Percentiles rank a stretch among this genome's conserved stretches.
phyloP scores from a whole-genome alignment of 306 rosid species.

The Sicyos baderoa region DNA sequence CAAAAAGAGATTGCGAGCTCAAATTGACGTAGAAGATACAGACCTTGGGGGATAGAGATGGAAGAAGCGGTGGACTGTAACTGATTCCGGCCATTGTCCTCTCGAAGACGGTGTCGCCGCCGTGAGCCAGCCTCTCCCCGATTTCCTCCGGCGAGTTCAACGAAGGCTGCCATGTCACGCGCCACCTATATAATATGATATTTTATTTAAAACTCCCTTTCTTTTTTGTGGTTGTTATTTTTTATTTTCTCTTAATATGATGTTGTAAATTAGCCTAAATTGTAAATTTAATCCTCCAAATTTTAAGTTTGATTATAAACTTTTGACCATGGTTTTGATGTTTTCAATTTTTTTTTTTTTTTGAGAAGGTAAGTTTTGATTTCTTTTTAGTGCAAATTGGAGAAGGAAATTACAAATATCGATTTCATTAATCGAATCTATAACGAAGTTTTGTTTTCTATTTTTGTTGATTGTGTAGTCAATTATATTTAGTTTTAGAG shows the following conservation, averaged over 20 bases:
- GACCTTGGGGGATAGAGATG: constrained; percentile 9
- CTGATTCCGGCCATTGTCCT: not conserved
- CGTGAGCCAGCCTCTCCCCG: not conserved
- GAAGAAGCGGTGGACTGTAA: not conserved
- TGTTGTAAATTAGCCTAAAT: too few species aligned
- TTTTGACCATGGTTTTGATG: too few species aligned
- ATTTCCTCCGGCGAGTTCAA: not conserved
- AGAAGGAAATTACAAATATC: too few species aligned
- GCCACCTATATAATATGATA: not conserved
- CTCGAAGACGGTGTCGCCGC: not conserved
- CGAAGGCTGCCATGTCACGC: constrained; percentile 16
- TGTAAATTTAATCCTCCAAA: too few species aligned
- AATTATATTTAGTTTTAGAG: too few species aligned
- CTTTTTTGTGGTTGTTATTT: not conserved
- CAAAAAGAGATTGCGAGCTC: not conserved
- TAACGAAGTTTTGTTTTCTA: too few species aligned
- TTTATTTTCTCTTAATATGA: not conserved
- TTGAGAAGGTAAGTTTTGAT: too few species aligned
- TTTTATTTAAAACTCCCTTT: not conserved
- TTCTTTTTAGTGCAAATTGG: too few species aligned
- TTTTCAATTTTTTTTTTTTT: too few species aligned
- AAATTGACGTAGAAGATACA: not conserved
- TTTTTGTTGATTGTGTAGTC: too few species aligned
- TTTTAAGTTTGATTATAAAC: too few species aligned
- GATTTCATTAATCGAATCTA: too few species aligned